Evolutionary conservation across 2,329 filamentous ascomycete genomes (phyloP).

Genomic region (Bertia moriformis): DNA sequence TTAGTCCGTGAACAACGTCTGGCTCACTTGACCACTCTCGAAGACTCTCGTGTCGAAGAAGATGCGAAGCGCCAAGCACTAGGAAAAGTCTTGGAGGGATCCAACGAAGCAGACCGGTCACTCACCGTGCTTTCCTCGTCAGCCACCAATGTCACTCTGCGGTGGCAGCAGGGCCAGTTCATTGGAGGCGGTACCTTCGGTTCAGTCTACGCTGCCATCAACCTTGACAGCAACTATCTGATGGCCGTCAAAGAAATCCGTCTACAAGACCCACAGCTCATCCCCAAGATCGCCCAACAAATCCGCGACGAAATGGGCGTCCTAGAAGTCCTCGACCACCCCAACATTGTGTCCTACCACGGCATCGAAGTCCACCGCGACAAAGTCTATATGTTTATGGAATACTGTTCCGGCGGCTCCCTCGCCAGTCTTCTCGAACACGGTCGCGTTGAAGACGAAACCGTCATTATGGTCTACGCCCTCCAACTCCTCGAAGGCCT

Average conservation of each 20-base stretch:
- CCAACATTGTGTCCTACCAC: slow-evolving; percentile 94
- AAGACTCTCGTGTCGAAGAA: slow-evolving; percentile 63
- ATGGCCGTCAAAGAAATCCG: slow-evolving; percentile 99
- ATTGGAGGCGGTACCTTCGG: slow-evolving; percentile 95
- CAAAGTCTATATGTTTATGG: slow-evolving; percentile 99
- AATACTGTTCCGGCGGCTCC: slow-evolving; percentile 92
- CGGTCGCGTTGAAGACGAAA: slow-evolving; percentile 92
- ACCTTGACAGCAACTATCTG: slow-evolving; percentile 83
- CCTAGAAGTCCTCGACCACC: slow-evolving; percentile 85
- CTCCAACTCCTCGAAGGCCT: slow-evolving; percentile 87
- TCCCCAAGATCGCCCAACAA: slow-evolving; percentile 82
- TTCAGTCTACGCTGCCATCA: slow-evolving; percentile 93
- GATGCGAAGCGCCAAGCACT: slow-evolving; percentile 76
- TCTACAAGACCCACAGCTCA: slow-evolving; percentile 87
- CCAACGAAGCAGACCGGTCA: slow-evolving; percentile 88
- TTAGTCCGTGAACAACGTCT: slow-evolving; percentile 56
- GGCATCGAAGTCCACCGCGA: slow-evolving; percentile 96
- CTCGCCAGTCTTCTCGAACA: slow-evolving; percentile 82
- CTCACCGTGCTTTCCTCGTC: slow-evolving; percentile 87
- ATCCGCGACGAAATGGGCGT: slow-evolving; percentile 97
- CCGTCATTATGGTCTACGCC: slow-evolving; percentile 91
- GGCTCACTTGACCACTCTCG: slow-evolving; percentile 58
- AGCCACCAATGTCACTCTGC: slow-evolving; percentile 84
- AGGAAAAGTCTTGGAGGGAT: slow-evolving; percentile 81
- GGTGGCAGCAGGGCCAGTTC: slow-evolving; percentile 98